phyloP scores from a whole-genome alignment of 2,329 filamentous ascomycete genomes.

The Exophiala lecanii-corni region DNA sequence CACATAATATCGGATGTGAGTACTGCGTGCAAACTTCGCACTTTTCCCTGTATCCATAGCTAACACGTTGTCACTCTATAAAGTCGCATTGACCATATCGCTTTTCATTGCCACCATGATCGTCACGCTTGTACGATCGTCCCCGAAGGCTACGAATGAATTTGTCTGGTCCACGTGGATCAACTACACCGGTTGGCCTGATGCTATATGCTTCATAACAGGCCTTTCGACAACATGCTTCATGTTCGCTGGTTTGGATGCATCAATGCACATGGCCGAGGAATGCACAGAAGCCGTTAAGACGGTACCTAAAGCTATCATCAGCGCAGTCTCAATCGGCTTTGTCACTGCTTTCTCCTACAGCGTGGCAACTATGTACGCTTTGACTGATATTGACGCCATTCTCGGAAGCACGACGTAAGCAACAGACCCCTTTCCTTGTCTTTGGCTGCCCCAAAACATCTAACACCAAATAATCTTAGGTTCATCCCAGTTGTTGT shows the following conservation, averaged over 20 bases:
- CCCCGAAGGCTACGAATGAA: slow-evolving; percentile 4
- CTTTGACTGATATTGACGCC: slow-evolving; percentile 14
- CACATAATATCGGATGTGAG: slow-evolving; percentile 9
- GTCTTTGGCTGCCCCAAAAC: slow-evolving; percentile 29
- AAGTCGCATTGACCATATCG: slow-evolving; percentile 27
- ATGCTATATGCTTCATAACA: slow-evolving; percentile 34
- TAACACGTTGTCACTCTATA: too few relatives aligned
- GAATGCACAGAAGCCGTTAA: slow-evolving; percentile 31
- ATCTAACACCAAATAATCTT: slow-evolving; percentile 46
- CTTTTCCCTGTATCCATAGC: too few relatives aligned
- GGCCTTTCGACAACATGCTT: slow-evolving; percentile 36
- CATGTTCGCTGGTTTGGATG: slow-evolving; percentile 36
- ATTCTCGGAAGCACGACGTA: slow-evolving; percentile 23
- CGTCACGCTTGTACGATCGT: slow-evolving; percentile 27
- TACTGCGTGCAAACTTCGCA: too few relatives aligned
- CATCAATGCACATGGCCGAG: slow-evolving; percentile 36
- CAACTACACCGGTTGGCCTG: slow-evolving; percentile 28
- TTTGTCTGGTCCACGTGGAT: slow-evolving; percentile 17
- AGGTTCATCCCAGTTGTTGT: slow-evolving; percentile 20
- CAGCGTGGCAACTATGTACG: slow-evolving; percentile 10
- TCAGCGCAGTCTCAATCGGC: slow-evolving; percentile 32
- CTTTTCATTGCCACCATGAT: slow-evolving; percentile 31
- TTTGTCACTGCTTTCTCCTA: slow-evolving; percentile 29
- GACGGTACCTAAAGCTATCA: slow-evolving; percentile 32
- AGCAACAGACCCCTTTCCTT: slow-evolving; percentile 24